Evolutionary conservation across 306 rosid species (phyloP), one percentile per base, ranked within the genome.

Genomic region (Arachis hypogaea): DNA sequence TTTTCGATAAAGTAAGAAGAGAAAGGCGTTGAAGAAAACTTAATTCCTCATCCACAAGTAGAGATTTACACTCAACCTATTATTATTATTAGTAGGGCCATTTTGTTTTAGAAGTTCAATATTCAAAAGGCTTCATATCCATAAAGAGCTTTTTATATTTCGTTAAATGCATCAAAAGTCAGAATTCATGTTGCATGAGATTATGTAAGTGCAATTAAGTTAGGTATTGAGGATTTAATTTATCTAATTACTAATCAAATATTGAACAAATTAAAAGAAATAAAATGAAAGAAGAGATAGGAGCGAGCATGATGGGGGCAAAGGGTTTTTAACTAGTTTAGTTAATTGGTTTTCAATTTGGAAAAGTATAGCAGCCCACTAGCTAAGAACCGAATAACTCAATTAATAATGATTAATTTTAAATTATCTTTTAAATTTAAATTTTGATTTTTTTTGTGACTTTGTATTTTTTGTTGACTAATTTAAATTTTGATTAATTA

Each of bases 1-100:
- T 74, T 74, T 45, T 14, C 7, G n/a, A n/a, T 68, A 50, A 74
- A 80, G 77, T 47, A 54, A 47, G 61, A 59, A 56, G 63, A 42
- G 80, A 22, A 22, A 51, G 63, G 71, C 62, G 30, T 74, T 62
- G 72, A 74, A 68, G 67, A 80, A 54, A 80, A 54, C 60, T 62
- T 9, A 59, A 33, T 74, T 63, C 14, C 63, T 63, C 55, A 11
- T 49, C 68, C 66, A n/a, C 58, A 41, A 29, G 46, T 43, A 18
- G 40, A 70, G 72, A 38, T 78, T 70, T 76, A 79, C 63, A 75
- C 73, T 75, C 82, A 67, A 71, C 74, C 59, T 54, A 59, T 64
- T 62, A 59, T 71, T 54, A 59, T 64, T 62, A 59, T 71, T 43
- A 65, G 71, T 62, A 81, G 62, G 55, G 45, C 38, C 63, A 47